phyloP scores from a whole-genome alignment of 768 basidiomycete genomes.

The Collybia nuda region DNA sequence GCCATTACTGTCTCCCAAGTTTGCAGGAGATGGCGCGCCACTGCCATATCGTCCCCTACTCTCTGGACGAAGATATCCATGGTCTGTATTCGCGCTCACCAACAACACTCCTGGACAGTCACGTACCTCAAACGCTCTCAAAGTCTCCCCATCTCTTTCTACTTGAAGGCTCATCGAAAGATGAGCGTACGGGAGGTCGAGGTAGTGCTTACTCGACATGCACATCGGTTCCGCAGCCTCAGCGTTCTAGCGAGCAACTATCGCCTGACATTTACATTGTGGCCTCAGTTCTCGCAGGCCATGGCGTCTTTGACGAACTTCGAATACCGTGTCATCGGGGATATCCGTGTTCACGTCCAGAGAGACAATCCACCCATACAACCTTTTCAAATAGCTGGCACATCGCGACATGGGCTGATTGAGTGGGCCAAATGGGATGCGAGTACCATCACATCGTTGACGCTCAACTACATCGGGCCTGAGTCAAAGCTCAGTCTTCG shows the following conservation, averaged over 20 bases:
- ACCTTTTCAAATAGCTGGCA: not conserved
- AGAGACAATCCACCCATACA: not conserved
- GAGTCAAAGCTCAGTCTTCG: not conserved
- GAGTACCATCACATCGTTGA: not conserved
- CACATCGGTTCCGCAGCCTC: not conserved
- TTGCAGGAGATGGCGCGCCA: not conserved
- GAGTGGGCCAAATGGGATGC: slow-evolving; percentile 4
- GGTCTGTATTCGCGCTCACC: not conserved
- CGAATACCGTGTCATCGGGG: not conserved
- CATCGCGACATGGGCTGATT: not conserved
- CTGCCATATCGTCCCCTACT: not conserved
- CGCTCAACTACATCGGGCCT: not conserved
- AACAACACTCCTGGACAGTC: slow-evolving; percentile 1
- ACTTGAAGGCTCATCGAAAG: not conserved
- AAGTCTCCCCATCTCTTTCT: not conserved
- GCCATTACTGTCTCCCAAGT: slow-evolving; percentile 1
- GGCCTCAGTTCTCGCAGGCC: not conserved
- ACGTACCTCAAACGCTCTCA: not conserved
- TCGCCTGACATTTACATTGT: not conserved
- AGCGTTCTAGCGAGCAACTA: not conserved
- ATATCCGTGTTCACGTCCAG: not conserved
- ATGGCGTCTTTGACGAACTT: not conserved
- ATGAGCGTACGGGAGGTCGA: not conserved
- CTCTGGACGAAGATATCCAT: slow-evolving; percentile 3
- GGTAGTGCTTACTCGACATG: not conserved